These are phyloP conservation scores for Papiliotrema fonsecae DNA, from an alignment of 1,284 basidiomycete species.

Conservation along the genomic window DNA sequence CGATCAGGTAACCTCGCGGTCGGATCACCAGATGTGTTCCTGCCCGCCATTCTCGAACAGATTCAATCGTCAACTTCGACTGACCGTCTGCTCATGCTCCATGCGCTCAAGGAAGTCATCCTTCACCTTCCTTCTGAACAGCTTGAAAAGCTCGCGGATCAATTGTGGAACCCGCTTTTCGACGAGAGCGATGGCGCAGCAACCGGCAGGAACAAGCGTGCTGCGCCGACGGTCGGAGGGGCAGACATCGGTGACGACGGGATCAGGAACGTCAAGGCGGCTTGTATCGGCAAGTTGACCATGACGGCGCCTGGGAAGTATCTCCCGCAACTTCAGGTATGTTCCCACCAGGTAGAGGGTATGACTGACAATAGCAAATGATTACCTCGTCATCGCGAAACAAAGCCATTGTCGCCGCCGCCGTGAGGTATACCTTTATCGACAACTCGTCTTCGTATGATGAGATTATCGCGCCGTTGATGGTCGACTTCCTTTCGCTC, in stretches of 20 bases:
- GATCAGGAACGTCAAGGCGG: slow-evolving; percentile 88
- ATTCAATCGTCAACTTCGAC: slow-evolving; percentile 65
- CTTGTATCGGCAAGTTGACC: slow-evolving; percentile 92
- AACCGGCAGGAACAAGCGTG: slow-evolving; percentile 14
- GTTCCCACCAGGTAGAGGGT: no score
- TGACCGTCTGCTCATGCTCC: slow-evolving; percentile 74
- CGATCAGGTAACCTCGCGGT: slow-evolving; percentile 82
- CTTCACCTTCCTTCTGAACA: slow-evolving; percentile 79
- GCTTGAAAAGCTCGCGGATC: slow-evolving; percentile 75
- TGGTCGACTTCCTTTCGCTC: slow-evolving; percentile 84
- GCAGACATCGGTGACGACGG: slow-evolving; percentile 71
- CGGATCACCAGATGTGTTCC: slow-evolving; percentile 76
- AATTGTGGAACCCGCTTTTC: slow-evolving; percentile 86
- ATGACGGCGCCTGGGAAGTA: slow-evolving; percentile 83
- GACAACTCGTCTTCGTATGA: slow-evolving; percentile 80
- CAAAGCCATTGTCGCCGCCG: slow-evolving; percentile 83
- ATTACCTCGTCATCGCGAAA: slow-evolving; percentile 55
- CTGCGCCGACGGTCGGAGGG: neutral
- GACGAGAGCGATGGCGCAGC: slow-evolving; percentile 57
- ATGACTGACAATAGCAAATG: slow-evolving; percentile 50
- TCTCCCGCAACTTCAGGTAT: slow-evolving; percentile 82
- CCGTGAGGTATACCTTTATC: slow-evolving; percentile 91
- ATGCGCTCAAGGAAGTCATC: slow-evolving; percentile 94
- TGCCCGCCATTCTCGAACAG: slow-evolving; percentile 77
- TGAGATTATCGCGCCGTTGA: slow-evolving; percentile 74